Conservation (phyloP, 169 alveolate species). For the Plasmodium vivax region DNA sequence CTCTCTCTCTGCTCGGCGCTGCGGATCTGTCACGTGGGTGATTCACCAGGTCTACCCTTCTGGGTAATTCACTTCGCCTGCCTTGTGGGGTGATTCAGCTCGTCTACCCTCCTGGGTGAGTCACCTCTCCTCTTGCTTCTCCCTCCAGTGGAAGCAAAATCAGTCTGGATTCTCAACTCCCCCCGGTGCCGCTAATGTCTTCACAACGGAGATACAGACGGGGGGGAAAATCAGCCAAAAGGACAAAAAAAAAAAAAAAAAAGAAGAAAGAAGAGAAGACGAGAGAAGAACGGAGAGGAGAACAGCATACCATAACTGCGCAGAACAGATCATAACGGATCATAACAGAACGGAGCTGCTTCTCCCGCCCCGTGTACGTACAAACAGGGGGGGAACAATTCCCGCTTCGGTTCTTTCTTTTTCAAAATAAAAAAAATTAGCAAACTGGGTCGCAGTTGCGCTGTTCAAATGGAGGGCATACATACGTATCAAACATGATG, state of each 20-base stretch:
- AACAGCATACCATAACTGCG: no score
- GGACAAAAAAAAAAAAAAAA: neutral
- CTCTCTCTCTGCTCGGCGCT: neutral
- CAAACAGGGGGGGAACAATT: neutral
- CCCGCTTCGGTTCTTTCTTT: neutral
- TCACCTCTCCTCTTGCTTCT: neutral
- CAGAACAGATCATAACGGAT: neutral
- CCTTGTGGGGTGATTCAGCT: neutral
- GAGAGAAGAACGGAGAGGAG: neutral
- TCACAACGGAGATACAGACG: neutral
- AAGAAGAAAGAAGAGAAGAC: neutral
- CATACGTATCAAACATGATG: neutral
- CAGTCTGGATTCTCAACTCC: neutral
- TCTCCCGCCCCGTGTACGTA: neutral
- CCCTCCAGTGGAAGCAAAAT: neutral
- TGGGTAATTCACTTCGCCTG: no score
- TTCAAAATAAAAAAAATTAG: neutral
- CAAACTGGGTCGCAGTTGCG: neutral
- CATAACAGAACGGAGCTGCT: neutral
- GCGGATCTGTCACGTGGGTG: neutral
- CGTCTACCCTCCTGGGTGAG: neutral
- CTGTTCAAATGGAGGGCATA: neutral
- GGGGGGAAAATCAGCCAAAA: neutral
- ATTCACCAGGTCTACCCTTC: neutral
- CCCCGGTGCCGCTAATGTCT: neutral